These are phyloP conservation scores for Primulina tabacum DNA, from an alignment of 257 asterid species.

Conservation along the genomic window DNA sequence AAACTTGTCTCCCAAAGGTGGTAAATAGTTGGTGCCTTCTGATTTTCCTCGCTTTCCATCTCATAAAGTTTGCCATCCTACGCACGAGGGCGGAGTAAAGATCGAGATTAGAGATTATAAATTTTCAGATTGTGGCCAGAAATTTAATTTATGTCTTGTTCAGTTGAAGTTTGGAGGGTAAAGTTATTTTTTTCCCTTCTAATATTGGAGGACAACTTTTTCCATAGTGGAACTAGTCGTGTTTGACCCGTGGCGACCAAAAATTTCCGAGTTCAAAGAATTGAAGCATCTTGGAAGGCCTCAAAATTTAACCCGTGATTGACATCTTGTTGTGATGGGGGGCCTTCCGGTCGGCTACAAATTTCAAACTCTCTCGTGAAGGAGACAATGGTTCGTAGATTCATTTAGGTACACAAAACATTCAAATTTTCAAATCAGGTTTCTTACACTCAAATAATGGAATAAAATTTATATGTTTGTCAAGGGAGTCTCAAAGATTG, in stretches of 20 bases:
- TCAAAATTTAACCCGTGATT: background rate
- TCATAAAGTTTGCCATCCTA: background rate
- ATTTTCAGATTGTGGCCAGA: background rate
- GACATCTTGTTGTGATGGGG: background rate
- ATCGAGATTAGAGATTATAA: background rate
- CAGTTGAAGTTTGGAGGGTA: background rate
- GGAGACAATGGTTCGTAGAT: background rate
- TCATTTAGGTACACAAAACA: too few relatives aligned
- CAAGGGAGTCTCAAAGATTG: too few relatives aligned
- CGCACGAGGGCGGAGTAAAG: background rate
- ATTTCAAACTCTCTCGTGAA: background rate
- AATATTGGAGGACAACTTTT: background rate
- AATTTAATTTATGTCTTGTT: too few relatives aligned
- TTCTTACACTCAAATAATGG: too few relatives aligned
- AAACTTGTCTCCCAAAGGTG: constrained; percentile 13
- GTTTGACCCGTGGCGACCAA: background rate
- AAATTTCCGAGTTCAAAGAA: background rate
- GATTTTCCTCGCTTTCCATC: background rate
- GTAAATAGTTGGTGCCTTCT: background rate
- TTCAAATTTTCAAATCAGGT: too few relatives aligned
- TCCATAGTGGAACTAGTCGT: background rate
- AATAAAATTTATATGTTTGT: too few relatives aligned
- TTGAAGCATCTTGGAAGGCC: background rate
- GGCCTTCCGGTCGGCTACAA: background rate
- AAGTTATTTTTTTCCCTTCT: too few relatives aligned